These are phyloP conservation scores for Claviceps capensis DNA, from an alignment of 2,329 filamentous ascomycete genomes.

Conservation along the genomic window DNA sequence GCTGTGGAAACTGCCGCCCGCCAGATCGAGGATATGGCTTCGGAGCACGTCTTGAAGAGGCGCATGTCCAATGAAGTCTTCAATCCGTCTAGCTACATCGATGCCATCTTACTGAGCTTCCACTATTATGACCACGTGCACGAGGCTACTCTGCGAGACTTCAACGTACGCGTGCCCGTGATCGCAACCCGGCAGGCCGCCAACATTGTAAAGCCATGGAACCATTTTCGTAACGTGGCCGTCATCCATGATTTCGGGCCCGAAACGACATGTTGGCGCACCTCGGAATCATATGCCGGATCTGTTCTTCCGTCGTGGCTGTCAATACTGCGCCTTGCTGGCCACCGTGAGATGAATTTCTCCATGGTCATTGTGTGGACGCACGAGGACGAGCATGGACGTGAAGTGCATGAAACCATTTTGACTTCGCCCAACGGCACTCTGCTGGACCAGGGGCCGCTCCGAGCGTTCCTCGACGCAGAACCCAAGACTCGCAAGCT, in stretches of 20 bases:
- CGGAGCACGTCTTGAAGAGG: constrained; percentile 4
- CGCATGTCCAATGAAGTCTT: constrained; percentile 8
- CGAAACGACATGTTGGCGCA: constrained; percentile 2
- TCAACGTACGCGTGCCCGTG: constrained; percentile 4
- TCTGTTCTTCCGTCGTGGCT: constrained; percentile 5
- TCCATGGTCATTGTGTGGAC: constrained; percentile 7
- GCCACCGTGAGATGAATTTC: constrained; percentile 8
- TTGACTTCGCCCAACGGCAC: constrained; percentile 6
- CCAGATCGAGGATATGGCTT: constrained; percentile 6
- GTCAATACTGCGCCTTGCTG: constrained; percentile 5
- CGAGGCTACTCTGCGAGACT: constrained; percentile 6
- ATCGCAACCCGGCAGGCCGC: constrained; percentile 6
- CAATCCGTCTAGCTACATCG: constrained; percentile 7
- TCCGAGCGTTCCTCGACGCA: constrained; percentile 5
- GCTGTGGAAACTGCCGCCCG: constrained; percentile 6
- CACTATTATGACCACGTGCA: constrained; percentile 7
- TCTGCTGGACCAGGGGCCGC: constrained; percentile 1
- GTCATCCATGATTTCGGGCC: constrained; percentile 2
- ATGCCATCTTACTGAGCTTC: constrained; percentile 5
- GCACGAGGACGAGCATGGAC: not conserved
- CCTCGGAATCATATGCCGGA: constrained; percentile 1
- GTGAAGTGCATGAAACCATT: constrained; percentile 5
- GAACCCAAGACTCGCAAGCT: constrained; percentile 6
- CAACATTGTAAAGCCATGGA: constrained; percentile 7
- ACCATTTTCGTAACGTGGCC: constrained; percentile 5